Percentiles rank a stretch among this genome's conserved stretches.
phyloP scores from a whole-genome alignment of 2,329 filamentous ascomycete genomes.

The Helotiales sp. region DNA sequence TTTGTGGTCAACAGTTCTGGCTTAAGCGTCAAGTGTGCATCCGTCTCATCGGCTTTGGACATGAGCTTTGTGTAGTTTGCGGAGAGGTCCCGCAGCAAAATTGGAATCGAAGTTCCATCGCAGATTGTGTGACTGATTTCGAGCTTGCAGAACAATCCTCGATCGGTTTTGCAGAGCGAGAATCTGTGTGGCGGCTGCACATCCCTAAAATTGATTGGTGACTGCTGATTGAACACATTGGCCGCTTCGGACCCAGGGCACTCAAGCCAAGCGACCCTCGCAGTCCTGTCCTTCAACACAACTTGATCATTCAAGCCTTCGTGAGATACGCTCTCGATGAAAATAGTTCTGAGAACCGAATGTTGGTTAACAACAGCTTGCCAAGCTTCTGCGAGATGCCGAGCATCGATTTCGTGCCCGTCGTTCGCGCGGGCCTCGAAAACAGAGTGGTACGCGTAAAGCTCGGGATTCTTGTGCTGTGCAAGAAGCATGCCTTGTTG shows the following conservation, averaged over 20 bases:
- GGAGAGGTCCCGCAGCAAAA: constrained; percentile 33
- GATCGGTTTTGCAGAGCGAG: constrained; percentile 49
- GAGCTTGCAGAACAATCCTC: constrained; percentile 50
- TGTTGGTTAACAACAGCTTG: constrained; percentile 27
- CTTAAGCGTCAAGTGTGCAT: neutral
- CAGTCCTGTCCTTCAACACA: constrained; percentile 34
- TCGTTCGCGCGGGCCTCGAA: neutral
- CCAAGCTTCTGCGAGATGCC: constrained; percentile 33
- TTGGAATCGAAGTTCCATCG: constrained; percentile 56
- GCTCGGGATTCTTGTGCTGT: constrained; percentile 1
- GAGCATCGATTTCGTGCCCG: constrained; percentile 20
- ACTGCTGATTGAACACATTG: constrained; percentile 7
- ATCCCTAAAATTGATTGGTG: neutral
- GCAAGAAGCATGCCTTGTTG: constrained; percentile 30
- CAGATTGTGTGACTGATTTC: constrained; percentile 58
- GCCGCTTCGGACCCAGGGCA: constrained; percentile 46
- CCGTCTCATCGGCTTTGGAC: neutral
- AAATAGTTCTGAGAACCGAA: constrained; percentile 27
- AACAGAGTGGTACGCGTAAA: neutral
- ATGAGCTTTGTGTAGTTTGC: neutral
- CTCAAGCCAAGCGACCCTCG: constrained; percentile 17
- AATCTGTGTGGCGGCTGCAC: neutral
- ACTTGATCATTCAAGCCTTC: constrained; percentile 37
- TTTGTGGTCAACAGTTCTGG: neutral
- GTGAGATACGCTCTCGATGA: constrained; percentile 32